Evolutionary conservation across 2,329 filamentous ascomycete species (phyloP), one percentile per base, ranked within the genome.

Genomic region (Eutypella sp.): DNA sequence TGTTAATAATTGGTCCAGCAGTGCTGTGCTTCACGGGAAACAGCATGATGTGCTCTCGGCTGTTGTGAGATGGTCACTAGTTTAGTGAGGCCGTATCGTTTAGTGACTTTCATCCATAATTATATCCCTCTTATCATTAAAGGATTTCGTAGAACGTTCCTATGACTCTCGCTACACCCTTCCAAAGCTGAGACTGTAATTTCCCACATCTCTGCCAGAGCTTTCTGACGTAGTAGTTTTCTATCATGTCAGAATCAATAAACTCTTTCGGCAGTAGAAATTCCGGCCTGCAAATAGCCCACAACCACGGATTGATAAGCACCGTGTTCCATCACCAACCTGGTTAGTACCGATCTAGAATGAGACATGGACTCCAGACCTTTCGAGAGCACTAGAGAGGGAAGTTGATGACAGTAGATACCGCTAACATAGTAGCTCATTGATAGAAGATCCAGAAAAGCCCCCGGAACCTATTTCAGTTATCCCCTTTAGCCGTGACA

Each of bases 401-500:
- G n/a, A n/a, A n/a, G n/a, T n/a, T n/a, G n/a, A n/a, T n/a, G n/a
- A n/a, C n/a, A n/a, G 25, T 13, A 8, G 25, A 29, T 13, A 8
- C 25, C 25, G 25, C 25, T 29, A 13, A 29, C 25, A 29, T 29
- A 29, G 38, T n/a, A n/a, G n/a, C n/a, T n/a, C n/a, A 9, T 16
- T 16, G 34, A 20, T 38, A 42, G 40, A 49, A 33, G 37, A 31
- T 6, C 27, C 48, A 23, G 47, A 46, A 41, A 44, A 47, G 24
- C 45, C 42, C 11, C 47, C 42, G 19, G 39, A 47, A 9, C 51
- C 47, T 3, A 46, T 42, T 1, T 46, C 40, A 3, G 41, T 13
- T 5, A 22, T 52, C 9, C 51, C 49, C 19, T 54, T 52, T 24
- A 24, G 38, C 25, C 49, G 45, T 18, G 49, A 54, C 7, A 15